phyloP scores from a whole-genome alignment of 148 eudicot species.

The Mesembryanthemum crystallinum region DNA sequence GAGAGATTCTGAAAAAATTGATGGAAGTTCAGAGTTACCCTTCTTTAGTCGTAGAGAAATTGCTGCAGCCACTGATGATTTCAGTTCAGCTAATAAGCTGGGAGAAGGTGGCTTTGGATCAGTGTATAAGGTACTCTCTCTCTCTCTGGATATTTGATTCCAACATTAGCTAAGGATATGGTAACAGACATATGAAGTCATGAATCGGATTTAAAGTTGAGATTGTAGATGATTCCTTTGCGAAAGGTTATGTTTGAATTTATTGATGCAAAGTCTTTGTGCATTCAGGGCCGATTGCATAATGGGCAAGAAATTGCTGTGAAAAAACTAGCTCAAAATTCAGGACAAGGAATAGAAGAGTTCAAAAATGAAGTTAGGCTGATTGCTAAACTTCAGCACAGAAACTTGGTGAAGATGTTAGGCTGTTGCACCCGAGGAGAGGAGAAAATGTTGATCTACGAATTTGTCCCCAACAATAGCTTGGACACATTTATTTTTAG shows the following conservation, averaged over 20 bases:
- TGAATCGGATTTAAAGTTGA: no score
- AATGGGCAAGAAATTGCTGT: constrained; percentile 57
- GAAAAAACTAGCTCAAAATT: constrained; percentile 45
- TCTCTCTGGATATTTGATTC: no score
- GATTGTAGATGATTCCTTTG: no score
- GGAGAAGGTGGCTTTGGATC: constrained; percentile 40
- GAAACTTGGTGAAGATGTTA: constrained; percentile 53
- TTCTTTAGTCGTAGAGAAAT: constrained; percentile 31
- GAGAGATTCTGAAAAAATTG: constrained; percentile 28
- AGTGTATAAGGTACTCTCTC: constrained; percentile 33
- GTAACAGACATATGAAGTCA: no score
- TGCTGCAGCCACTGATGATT: constrained; percentile 34
- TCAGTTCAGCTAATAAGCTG: constrained; percentile 33
- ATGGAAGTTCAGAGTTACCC: constrained; percentile 31
- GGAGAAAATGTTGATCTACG: constrained; percentile 56
- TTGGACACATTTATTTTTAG: constrained; percentile 56
- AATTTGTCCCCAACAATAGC: constrained; percentile 56
- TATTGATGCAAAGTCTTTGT: no score
- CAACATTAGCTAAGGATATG: no score
- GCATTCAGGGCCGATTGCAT: constrained; percentile 32
- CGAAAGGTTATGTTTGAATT: no score
- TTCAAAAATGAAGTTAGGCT: constrained; percentile 59
- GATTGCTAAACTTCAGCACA: constrained; percentile 58
- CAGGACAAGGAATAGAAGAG: constrained; percentile 56
- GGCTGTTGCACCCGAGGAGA: constrained; percentile 48